A percentile compares a stretch with the other conserved stretches of the same genome.
Evolutionary conservation across 495 filamentous ascomycete genomes (phyloP).

Genomic region (Daldinia loculata): DNA sequence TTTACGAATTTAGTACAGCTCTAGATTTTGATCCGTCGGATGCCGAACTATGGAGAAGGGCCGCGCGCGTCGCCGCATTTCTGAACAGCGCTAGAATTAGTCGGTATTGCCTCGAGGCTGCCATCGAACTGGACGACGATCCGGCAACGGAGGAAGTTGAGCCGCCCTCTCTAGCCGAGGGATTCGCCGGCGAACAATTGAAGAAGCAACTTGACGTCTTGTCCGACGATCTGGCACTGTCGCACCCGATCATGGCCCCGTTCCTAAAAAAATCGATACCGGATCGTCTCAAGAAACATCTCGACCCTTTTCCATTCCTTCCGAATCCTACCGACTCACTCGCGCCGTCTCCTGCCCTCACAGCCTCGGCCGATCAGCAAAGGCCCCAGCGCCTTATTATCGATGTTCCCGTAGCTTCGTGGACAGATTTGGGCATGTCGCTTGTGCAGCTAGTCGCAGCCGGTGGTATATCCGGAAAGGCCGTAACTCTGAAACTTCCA

Average conservation of each 20-base stretch:
- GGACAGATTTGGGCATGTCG: constrained; percentile 55
- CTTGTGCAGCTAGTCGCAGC: constrained; percentile 46
- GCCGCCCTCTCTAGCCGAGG: constrained; percentile 83
- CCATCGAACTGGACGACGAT: constrained; percentile 84
- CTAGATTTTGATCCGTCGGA: constrained; percentile 92
- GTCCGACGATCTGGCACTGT: constrained; percentile 75
- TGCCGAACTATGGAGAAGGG: constrained; percentile 90
- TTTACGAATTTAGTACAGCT: constrained; percentile 75
- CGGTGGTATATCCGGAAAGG: constrained; percentile 46
- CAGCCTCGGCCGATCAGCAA: constrained; percentile 55
- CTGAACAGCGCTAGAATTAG: constrained; percentile 78
- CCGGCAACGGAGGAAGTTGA: constrained; percentile 74
- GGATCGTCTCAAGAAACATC: constrained; percentile 67
- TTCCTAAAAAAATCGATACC: constrained; percentile 70
- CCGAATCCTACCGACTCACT: constrained; percentile 61
- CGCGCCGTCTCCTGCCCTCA: constrained; percentile 24
- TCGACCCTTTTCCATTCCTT: constrained; percentile 82
- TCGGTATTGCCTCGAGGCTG: constrained; percentile 90
- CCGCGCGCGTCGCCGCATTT: constrained; percentile 78
- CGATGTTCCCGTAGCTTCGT: constrained; percentile 46
- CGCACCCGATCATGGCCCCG: constrained; percentile 70
- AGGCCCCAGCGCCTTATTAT: constrained; percentile 61
- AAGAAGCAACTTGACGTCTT: constrained; percentile 70
- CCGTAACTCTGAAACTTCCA: constrained; percentile 49
- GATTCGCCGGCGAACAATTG: constrained; percentile 81